Conservation (phyloP, 495 filamentous ascomycete species). For the Podospora fimiseda region DNA sequence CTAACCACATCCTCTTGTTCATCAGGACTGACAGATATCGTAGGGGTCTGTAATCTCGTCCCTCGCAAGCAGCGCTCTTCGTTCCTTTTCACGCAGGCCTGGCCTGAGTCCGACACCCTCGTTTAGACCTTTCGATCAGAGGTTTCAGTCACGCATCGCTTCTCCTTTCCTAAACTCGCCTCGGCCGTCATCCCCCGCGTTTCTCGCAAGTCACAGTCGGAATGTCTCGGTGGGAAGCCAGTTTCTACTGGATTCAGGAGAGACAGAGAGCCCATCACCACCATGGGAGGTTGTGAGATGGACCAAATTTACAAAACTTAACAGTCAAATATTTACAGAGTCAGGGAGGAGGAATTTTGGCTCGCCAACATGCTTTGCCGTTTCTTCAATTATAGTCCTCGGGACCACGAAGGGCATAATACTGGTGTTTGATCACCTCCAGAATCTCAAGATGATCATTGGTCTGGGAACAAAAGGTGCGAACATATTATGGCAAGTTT, state of each 20-base stretch:
- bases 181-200: slow-evolving; percentile 71
- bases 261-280: slow-evolving; percentile 58
- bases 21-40: slow-evolving; percentile 7
- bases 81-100: slow-evolving; percentile 40
- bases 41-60: slow-evolving; percentile 82
- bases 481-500: slow-evolving; percentile 10
- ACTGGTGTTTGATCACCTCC: slow-evolving; percentile 93
- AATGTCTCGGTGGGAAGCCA: slow-evolving; percentile 62
- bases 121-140: slow-evolving; percentile 85
- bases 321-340: slow-evolving; percentile 89
- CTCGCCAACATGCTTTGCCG: slow-evolving; percentile 79
- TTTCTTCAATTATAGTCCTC: slow-evolving; percentile 83
- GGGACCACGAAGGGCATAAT: slow-evolving; percentile 93
- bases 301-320: slow-evolving; percentile 88
- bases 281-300: slow-evolving; percentile 97
- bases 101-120: slow-evolving; percentile 64
- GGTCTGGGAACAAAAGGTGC: slow-evolving; percentile 89
- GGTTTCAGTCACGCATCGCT: slow-evolving; percentile 81
- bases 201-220: slow-evolving; percentile 67
- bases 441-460: slow-evolving; percentile 87
- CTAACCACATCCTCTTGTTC: background rate
- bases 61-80: slow-evolving; percentile 55
- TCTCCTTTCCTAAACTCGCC: slow-evolving; percentile 51
- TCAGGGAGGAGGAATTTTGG: slow-evolving; percentile 89
- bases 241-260: slow-evolving; percentile 49